Base-by-base conservation (phyloP, 2,329 filamentous ascomycete species). In the Microsporum canis region DNA sequence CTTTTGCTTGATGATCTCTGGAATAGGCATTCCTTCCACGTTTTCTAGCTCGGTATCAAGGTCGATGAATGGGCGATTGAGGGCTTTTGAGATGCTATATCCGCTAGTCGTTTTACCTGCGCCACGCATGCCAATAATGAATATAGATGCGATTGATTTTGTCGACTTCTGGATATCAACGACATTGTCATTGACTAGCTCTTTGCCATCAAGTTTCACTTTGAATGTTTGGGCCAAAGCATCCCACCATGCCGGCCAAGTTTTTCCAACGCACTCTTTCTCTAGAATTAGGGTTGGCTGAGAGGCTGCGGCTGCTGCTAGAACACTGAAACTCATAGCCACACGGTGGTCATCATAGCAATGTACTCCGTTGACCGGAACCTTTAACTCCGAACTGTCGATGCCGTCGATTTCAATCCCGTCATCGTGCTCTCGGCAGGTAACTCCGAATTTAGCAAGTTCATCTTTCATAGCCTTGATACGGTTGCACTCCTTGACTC, bases 231-330 rank as follows among this genome's bases (percentile, higher is more conserved):
- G 84, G 27, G 86, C 86, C 61, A 97, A 76, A 17, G 86, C 84
- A 73, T 99, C 94, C 94, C 94, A 99, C 90, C 94, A 99, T 7
- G 92, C 94, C 0, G 94, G 94, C 94, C 94, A 99, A 1, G 94
- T 99, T 80, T 99, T 99, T 45, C 88, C 91, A 2, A 90, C 89
- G 71, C 94, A 99, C 69, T 96, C 91, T 63, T 91, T 88, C 72
- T 99, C 94, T 1, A 89, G 82, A 58, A 99, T 85, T 14, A 95
- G 76, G 0, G 90, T 87, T 0, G 89, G 82, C 5, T 83, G 75
- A 1, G 88, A 86, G 0, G 88, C 82, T 34, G 87, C 83, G 17
- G 89, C 77, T 10, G 90, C 84, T 17, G 55, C 34, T 14, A 99
- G 79, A 5, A 99, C 91, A 66, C 91, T 94, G 75, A 99, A 96